Conservation (phyloP, 1,139 yeast species). For the Nakaseomyces uthaithaninus region DNA sequence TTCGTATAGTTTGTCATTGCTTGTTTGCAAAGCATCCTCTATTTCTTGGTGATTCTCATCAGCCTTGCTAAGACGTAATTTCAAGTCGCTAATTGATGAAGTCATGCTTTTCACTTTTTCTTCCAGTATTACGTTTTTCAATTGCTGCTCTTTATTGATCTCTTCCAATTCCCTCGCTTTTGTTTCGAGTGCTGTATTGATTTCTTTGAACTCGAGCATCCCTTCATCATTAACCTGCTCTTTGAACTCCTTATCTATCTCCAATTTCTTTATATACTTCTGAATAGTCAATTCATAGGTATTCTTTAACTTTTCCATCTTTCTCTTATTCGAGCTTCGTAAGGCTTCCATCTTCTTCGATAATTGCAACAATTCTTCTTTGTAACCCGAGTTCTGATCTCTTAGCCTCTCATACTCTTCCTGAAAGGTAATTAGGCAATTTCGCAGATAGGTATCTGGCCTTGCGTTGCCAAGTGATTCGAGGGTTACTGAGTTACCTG, state of each 20-base stretch:
- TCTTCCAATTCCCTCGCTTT: constrained; percentile 7
- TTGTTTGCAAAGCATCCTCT: constrained; percentile 14
- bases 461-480: constrained; percentile 1
- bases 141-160: constrained; percentile 10
- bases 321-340: neutral
- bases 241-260: constrained; percentile 8
- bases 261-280: constrained; percentile 7
- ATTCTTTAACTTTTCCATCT: constrained; percentile 1
- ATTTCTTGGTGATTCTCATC: constrained; percentile 10
- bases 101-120: neutral
- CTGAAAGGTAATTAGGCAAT: neutral
- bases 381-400: neutral
- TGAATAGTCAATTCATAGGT: constrained; percentile 4
- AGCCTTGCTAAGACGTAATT: neutral
- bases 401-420: constrained; percentile 1
- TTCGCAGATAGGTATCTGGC: neutral
- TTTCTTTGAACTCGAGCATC: neutral
- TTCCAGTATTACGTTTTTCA: neutral
- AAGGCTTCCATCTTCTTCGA: neutral
- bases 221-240: constrained; percentile 4
- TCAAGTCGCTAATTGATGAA: neutral
- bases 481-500: neutral
- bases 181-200: neutral
- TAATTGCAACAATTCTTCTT: constrained; percentile 1
- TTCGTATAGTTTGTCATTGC: constrained; percentile 14